Evolutionary conservation across 768 basidiomycete genomes (phyloP).

Genomic region (Tremella mesenterica): DNA sequence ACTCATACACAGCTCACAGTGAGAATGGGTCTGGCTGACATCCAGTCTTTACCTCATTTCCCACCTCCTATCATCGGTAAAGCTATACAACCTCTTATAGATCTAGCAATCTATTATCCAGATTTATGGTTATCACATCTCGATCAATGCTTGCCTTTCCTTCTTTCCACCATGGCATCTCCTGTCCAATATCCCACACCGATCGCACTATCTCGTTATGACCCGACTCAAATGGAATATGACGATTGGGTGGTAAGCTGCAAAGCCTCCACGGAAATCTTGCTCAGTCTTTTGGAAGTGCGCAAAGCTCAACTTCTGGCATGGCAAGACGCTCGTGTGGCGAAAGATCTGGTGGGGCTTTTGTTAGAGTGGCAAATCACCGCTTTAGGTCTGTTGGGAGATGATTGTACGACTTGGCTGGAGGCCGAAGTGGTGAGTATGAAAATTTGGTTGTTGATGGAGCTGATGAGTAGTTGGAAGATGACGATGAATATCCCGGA

Average conservation of each 20-base stretch:
- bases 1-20: not conserved
- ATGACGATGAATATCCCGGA: constrained; percentile 59
- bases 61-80: constrained; percentile 17
- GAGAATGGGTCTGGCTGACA: not conserved
- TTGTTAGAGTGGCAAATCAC: constrained; percentile 29
- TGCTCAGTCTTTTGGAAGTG: constrained; percentile 71
- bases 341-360: constrained; percentile 34
- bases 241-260: constrained; percentile 65
- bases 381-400: constrained; percentile 38
- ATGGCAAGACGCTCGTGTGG: constrained; percentile 55
- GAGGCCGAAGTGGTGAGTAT: constrained; percentile 52
- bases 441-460: not conserved
- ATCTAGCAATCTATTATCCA: constrained; percentile 27
- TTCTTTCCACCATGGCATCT: constrained; percentile 19
- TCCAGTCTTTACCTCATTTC: constrained; percentile 17
- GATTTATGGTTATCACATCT: constrained; percentile 19
- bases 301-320: constrained; percentile 69
- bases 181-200: constrained; percentile 5
- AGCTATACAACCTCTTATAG: constrained; percentile 27
- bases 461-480: constrained; percentile 55
- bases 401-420: constrained; percentile 53
- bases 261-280: constrained; percentile 68
- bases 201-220: constrained; percentile 17
- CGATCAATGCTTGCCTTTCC: constrained; percentile 13
- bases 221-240: constrained; percentile 29